Evolutionary conservation across 2,329 filamentous ascomycete species (phyloP), one percentile per base, ranked within the genome.

Genomic region (Pseudonectria buxi): DNA sequence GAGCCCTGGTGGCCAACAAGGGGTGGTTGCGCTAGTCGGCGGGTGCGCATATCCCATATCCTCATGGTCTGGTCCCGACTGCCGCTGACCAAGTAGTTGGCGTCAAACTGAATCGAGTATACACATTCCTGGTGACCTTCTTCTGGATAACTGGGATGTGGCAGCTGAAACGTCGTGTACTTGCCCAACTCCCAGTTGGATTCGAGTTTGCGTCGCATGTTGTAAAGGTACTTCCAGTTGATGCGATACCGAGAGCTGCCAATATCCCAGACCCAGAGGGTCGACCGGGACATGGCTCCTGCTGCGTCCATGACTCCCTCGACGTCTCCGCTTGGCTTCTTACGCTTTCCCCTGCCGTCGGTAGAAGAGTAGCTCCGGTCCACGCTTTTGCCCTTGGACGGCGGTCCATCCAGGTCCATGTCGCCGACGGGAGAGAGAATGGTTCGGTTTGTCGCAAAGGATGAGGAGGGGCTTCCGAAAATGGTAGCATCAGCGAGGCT

Each of bases 201-300:
- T 62, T 98, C 92, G 11, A 98, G 67, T 14, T 80, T 74, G 37
- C 81, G 76, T 41, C 92, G 81, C 68, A 95, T 86, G 46, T 86
- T 86, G 64, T 95, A 98, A 1, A 98, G 69, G 56, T 92, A 86
- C 35, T 88, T 84, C 89, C 90, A 98, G 59, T 94, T 95, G 31
- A 96, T 67, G 50, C 78, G 83, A 39, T 80, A 72, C 30, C 60
- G 59, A 54, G 55, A 70, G 53, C 53, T 68, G 43, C 49, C 58
- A 13, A 54, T 53, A 46, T 71, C 74, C 66, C 68, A 78, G 41
- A 55, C 60, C 66, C 67, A 79, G 26, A 71, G 62, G 7, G 63
- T 62, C 1, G 72, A 70, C 15, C 61, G 67, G 3, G 65, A 53
- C 26, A 69, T 43, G 14, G 47, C 49, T 7, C 53, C 53, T 2